Percentiles rank a stretch among this genome's conserved stretches.
Conservation (phyloP, 805 yeast genomes). For the Candida ascalaphidarum region DNA sequence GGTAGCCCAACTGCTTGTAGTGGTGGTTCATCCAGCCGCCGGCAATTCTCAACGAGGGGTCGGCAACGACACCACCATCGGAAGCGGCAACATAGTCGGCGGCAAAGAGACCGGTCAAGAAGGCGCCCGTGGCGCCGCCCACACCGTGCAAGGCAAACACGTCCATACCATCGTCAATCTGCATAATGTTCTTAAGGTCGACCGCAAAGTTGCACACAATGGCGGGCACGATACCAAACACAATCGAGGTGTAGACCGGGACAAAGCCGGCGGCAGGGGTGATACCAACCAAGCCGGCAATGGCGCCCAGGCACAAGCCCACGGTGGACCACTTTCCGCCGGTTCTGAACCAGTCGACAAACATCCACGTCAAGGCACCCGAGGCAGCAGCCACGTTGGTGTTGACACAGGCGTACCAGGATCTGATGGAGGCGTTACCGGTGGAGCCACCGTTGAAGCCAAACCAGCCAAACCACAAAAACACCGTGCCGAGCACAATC, state of each 20-base stretch:
- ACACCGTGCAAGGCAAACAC: slow-evolving; percentile 91
- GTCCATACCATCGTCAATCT: slow-evolving; percentile 91
- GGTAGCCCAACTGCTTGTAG: slow-evolving; percentile 79
- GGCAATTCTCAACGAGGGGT: slow-evolving; percentile 30
- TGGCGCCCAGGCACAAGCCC: slow-evolving; percentile 89
- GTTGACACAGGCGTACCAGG: slow-evolving; percentile 89
- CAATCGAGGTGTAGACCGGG: slow-evolving; percentile 82
- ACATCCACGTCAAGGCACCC: slow-evolving; percentile 94
- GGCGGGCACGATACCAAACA: slow-evolving; percentile 75
- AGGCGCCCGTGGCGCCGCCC: slow-evolving; percentile 82
- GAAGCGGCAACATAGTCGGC: slow-evolving; percentile 81
- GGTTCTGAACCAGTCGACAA: slow-evolving; percentile 78
- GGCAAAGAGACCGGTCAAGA: slow-evolving; percentile 87
- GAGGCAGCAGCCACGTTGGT: slow-evolving; percentile 90
- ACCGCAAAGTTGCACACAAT: slow-evolving; percentile 78
- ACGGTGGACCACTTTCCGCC: slow-evolving; percentile 90
- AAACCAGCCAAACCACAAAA: slow-evolving; percentile 98
- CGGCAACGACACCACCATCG: slow-evolving; percentile 50
- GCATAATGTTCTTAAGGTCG: slow-evolving; percentile 61
- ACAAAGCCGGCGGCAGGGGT: slow-evolving; percentile 98
- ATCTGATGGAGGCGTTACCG: slow-evolving; percentile 86
- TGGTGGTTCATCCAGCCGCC: slow-evolving; percentile 91
- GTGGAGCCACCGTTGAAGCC: slow-evolving; percentile 99
- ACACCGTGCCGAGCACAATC: slow-evolving; percentile 86
- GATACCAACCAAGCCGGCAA: slow-evolving; percentile 89